Conservation (phyloP, 768 basidiomycete genomes). For the Boletus sp. region DNA sequence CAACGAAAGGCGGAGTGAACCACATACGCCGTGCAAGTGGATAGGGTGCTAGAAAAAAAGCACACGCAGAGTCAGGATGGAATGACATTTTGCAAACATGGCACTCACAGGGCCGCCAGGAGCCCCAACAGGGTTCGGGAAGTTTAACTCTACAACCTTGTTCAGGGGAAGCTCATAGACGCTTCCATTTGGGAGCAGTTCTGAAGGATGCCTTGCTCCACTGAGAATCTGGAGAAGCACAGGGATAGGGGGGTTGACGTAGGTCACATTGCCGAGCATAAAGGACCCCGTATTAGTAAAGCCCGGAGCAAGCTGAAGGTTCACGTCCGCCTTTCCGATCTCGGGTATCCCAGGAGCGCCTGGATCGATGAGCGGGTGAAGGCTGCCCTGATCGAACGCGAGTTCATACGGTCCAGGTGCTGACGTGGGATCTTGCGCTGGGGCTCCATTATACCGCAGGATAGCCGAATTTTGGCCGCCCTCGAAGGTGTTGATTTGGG, state of each 20-base stretch:
- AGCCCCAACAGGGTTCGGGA: constrained; percentile 33
- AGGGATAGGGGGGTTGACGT: constrained; percentile 40
- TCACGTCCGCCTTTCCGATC: constrained; percentile 41
- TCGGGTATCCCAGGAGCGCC: constrained; percentile 38
- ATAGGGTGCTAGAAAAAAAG: constrained; percentile 34
- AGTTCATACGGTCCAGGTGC: constrained; percentile 23
- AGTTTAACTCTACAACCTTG: constrained; percentile 43
- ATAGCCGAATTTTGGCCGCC: constrained; percentile 48
- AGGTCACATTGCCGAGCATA: constrained; percentile 32
- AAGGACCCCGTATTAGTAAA: constrained; percentile 6
- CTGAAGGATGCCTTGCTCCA: constrained; percentile 42
- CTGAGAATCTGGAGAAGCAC: constrained; percentile 60
- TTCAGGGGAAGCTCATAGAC: constrained; percentile 45
- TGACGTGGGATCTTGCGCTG: constrained; percentile 40
- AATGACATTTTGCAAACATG: neutral
- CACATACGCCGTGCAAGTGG: constrained; percentile 41
- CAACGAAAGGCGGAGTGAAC: neutral
- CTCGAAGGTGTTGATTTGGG: constrained; percentile 28
- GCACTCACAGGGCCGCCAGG: constrained; percentile 31
- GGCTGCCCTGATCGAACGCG: constrained; percentile 36
- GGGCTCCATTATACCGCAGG: constrained; percentile 48
- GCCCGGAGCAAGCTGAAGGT: constrained; percentile 23
- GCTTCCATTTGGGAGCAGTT: constrained; percentile 49
- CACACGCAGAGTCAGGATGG: neutral
- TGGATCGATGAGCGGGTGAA: constrained; percentile 36